A percentile compares a stretch with the other conserved stretches of the same genome.
Evolutionary conservation across 805 yeast genomes (phyloP).

Genomic region (Ogataea trehalophila): DNA sequence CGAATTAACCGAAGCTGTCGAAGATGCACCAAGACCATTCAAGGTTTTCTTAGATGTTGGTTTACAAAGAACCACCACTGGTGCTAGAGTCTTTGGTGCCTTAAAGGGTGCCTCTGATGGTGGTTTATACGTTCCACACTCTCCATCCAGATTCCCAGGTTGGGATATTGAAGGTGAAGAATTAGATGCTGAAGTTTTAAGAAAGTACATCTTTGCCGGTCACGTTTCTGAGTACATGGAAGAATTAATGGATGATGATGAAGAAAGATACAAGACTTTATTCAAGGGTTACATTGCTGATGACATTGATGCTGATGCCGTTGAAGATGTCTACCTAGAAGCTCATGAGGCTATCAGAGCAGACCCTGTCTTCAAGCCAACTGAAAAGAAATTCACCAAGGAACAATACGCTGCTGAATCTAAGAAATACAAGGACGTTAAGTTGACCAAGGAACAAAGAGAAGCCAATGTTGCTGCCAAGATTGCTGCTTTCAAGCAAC

Average conservation of each 20-base stretch:
- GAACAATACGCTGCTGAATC: conserved; percentile 97
- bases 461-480: conserved; percentile 82
- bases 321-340: conserved; percentile 91
- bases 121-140: conserved; percentile 99
- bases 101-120: conserved; percentile 99
- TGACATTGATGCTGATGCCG: conserved; percentile 93
- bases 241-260: conserved; percentile 99
- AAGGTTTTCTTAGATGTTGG: conserved; percentile 99
- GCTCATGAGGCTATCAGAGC: conserved; percentile 97
- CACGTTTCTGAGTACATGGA: conserved; percentile 99
- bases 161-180: conserved; percentile 99
- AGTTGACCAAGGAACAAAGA: conserved; percentile 91
- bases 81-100: conserved; percentile 99
- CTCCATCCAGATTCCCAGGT: conserved; percentile 99
- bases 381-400: conserved; percentile 92
- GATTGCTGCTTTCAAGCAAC: conserved; percentile 82
- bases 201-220: conserved; percentile 99
- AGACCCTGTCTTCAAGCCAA: conserved; percentile 87
- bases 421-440: conserved; percentile 83
- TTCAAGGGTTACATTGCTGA: conserved; percentile 96
- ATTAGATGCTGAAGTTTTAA: conserved; percentile 92
- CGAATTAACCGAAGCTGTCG: conserved; percentile 97
- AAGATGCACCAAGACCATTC: conserved; percentile 99
- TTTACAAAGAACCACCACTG: conserved; percentile 99
- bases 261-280: conserved; percentile 95